Base-by-base conservation (phyloP, 2,329 filamentous ascomycete species). In the Diplodia scrobiculata region DNA sequence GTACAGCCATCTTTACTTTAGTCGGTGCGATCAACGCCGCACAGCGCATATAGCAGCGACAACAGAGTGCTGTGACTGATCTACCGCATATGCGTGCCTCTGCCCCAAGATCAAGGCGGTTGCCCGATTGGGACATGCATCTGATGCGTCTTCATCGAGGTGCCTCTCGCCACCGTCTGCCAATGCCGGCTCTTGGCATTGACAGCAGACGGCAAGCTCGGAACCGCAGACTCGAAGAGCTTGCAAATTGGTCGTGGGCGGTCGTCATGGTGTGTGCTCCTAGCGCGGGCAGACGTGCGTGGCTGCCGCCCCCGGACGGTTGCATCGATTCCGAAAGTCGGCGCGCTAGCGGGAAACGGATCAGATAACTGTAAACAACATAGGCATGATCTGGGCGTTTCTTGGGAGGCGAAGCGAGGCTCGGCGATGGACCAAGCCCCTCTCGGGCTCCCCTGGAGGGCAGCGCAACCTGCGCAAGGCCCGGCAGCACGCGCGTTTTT, bases 361-460 rank as follows among this genome's bases (percentile, higher is more conserved):
- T 62, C 58, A 62, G 58, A 62, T 62, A 62, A 62, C 54, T 59
- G 54, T 59, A 59, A 47, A 32, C 29, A 47, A 48, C 34, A 58
- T 60, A 60, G 55, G 55, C 55, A 41, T 36, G 27, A 45, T 41
- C 34, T 62, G 58, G 58, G 9, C 19, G 45, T 25, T 41, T 34
- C 58, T 62, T 51, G 45, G 55, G 27, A 17, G 58, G 58, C 45
- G 41, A 62, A 62, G 58, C 58, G 58, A 62, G 45, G 17, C 58
- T 62, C 27, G 58, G 58, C 58, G 58, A 48, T 36, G 32, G 17
- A 29, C 32, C 14, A 25, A 25, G 25, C 25, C 29, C 29, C 29
- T 32, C 29, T 32, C 29, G 29, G 50, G 50, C 50, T 17, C 29
- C 10, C 29, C 29, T 32, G 25, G 29, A 17, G 19, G 47, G 19